Evolutionary conservation across 2,329 filamentous ascomycete species (phyloP).

Genomic region (Pyrenophora teres): DNA sequence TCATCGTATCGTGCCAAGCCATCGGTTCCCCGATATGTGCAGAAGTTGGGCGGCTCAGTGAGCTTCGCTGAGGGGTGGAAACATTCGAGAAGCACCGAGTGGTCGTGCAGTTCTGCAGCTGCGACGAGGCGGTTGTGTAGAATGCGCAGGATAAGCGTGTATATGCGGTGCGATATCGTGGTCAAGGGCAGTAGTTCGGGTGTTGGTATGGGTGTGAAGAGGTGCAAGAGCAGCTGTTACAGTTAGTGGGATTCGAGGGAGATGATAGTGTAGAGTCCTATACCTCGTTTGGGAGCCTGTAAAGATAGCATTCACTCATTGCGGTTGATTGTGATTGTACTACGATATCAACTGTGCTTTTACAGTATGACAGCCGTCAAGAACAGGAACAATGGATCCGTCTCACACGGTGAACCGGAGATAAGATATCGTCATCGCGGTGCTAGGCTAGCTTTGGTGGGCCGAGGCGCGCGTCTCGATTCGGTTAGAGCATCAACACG

Average conservation of each 20-base stretch:
- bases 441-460: slow-evolving; percentile 8
- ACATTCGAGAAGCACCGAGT: slow-evolving; percentile 76
- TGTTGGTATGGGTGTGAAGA: slow-evolving; percentile 50
- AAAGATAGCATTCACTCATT: slow-evolving; percentile 40
- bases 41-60: slow-evolving; percentile 70
- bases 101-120: slow-evolving; percentile 62
- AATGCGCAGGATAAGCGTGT: slow-evolving; percentile 65
- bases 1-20: slow-evolving; percentile 56
- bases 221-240: slow-evolving; percentile 49
- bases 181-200: slow-evolving; percentile 58
- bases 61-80: slow-evolving; percentile 74
- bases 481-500: slow-evolving; percentile 25
- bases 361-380: slow-evolving; percentile 2
- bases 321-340: not conserved
- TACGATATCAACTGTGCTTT: not conserved
- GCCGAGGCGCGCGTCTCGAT: slow-evolving; percentile 16
- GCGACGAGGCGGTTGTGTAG: slow-evolving; percentile 67
- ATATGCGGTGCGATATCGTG: slow-evolving; percentile 65
- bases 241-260: slow-evolving; percentile 18
- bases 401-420: slow-evolving; percentile 17
- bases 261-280: not conserved
- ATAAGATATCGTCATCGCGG: slow-evolving; percentile 39
- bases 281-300: slow-evolving; percentile 48
- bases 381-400: slow-evolving; percentile 24
- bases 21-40: slow-evolving; percentile 68